Percentiles rank a stretch among this genome's conserved stretches.
Conservation (phyloP, 2,329 filamentous ascomycete genomes). For the Huntiella omanensis region DNA sequence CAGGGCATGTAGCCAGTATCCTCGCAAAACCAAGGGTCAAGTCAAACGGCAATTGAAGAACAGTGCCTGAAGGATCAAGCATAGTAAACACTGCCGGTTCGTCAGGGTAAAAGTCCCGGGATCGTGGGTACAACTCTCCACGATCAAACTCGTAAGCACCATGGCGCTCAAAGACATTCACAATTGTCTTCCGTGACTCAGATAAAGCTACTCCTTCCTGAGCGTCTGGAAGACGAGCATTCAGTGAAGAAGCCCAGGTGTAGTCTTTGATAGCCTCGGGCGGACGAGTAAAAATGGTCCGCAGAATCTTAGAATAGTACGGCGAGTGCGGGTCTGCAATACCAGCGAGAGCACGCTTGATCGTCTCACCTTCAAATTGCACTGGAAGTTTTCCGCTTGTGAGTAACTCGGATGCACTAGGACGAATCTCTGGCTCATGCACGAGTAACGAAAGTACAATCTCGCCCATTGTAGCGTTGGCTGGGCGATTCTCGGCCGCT, state of each 20-base stretch:
- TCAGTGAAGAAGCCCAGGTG: constrained; percentile 52
- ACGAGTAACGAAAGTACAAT: constrained; percentile 67
- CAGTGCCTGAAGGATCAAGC: constrained; percentile 65
- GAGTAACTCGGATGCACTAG: constrained; percentile 64
- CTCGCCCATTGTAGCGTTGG: constrained; percentile 53
- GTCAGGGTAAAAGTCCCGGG: constrained; percentile 49
- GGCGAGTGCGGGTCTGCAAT: constrained; percentile 67
- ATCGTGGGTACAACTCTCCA: constrained; percentile 63
- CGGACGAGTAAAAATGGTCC: constrained; percentile 61
- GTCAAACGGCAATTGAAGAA: constrained; percentile 88
- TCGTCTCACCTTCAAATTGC: constrained; percentile 82
- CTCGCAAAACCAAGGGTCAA: constrained; percentile 77
- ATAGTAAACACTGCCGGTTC: constrained; percentile 50
- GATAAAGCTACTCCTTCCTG: constrained; percentile 42
- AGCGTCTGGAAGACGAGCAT: constrained; percentile 35
- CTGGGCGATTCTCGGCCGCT: constrained; percentile 42
- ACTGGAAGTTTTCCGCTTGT: constrained; percentile 74
- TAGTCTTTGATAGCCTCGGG: constrained; percentile 66
- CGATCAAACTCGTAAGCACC: constrained; percentile 69
- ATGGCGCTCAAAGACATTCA: constrained; percentile 68
- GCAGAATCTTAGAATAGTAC: constrained; percentile 77
- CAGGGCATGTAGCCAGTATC: constrained; percentile 52
- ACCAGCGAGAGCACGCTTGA: constrained; percentile 63
- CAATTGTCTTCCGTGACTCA: constrained; percentile 54
- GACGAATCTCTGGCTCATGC: constrained; percentile 65